Percentiles rank a stretch among this genome's conserved stretches.
phyloP scores from a whole-genome alignment of 1,139 yeast species.

The Yamadazyma triangularis region DNA sequence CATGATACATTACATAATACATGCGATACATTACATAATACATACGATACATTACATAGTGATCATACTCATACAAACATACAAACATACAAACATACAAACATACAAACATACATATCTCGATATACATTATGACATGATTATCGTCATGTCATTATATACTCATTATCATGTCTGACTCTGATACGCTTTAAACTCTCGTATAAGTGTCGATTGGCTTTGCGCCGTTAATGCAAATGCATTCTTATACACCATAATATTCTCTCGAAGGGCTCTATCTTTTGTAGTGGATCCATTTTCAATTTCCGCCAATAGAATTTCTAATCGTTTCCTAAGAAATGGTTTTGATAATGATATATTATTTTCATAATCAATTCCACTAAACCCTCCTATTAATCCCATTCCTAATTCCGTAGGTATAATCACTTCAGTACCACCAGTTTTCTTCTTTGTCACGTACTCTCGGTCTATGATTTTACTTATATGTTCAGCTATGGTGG shows the following conservation, averaged over 20 bases:
- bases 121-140: no score
- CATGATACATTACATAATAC: no score
- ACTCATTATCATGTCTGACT: background rate
- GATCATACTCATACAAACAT: background rate
- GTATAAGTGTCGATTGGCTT: conserved; percentile 24
- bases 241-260: conserved; percentile 57
- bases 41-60: no score
- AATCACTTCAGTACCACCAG: conserved; percentile 36
- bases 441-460: conserved; percentile 53
- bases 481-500: conserved; percentile 97
- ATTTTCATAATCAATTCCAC: conserved; percentile 64
- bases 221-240: conserved; percentile 46
- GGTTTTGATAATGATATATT: conserved; percentile 82
- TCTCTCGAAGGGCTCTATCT: conserved; percentile 51
- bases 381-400: conserved; percentile 87
- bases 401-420: conserved; percentile 83
- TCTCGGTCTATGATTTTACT: conserved; percentile 68
- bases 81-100: background rate
- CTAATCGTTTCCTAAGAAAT: conserved; percentile 74
- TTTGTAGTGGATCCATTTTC: conserved; percentile 59
- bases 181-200: conserved; percentile 12
- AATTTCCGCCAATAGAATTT: conserved; percentile 59
- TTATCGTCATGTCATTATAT: no score
- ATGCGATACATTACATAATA: no score
- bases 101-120: no score